These are phyloP conservation scores for Colletotrichum sp. DNA, from an alignment of 2,329 filamentous ascomycete genomes.

Conservation along the genomic window DNA sequence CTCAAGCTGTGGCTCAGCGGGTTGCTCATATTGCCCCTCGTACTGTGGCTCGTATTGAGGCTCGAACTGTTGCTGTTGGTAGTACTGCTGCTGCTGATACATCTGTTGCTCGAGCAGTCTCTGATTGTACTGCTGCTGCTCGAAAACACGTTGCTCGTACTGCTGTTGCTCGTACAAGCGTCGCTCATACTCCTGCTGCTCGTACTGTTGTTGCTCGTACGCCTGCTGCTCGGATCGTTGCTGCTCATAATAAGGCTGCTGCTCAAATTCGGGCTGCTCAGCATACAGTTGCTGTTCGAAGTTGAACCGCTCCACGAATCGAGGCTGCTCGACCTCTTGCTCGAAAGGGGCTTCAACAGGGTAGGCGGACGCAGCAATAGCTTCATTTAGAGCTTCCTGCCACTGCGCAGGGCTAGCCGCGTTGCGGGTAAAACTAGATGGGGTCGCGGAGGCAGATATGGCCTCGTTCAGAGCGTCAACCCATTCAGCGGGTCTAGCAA, in stretches of 20 bases:
- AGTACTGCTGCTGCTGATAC: not conserved
- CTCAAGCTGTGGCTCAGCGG: constrained; percentile 17
- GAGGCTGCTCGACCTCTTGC: not conserved
- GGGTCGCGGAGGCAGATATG: not conserved
- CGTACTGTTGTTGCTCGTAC: not conserved
- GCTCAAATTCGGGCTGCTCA: not conserved
- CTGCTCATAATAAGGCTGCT: not conserved
- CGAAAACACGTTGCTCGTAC: not conserved
- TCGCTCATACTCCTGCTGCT: not conserved
- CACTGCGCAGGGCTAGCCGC: constrained; percentile 14
- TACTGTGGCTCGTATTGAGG: not conserved
- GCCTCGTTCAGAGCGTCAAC: constrained; percentile 19
- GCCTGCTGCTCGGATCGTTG: not conserved
- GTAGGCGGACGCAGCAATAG: not conserved
- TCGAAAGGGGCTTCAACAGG: not conserved
- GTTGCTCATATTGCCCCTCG: not conserved
- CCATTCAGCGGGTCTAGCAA: constrained; percentile 12
- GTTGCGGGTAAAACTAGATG: not conserved
- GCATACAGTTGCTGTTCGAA: not conserved
- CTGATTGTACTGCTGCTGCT: not conserved
- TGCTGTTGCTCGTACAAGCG: not conserved
- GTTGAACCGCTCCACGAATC: not conserved
- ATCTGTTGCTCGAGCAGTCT: not conserved
- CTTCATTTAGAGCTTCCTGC: constrained; percentile 22
- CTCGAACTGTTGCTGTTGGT: not conserved